Evolutionary conservation across 208 protist genomes (phyloP), one percentile per base, ranked within the genome.

Genomic region (Acanthamoeba triangularis): DNA sequence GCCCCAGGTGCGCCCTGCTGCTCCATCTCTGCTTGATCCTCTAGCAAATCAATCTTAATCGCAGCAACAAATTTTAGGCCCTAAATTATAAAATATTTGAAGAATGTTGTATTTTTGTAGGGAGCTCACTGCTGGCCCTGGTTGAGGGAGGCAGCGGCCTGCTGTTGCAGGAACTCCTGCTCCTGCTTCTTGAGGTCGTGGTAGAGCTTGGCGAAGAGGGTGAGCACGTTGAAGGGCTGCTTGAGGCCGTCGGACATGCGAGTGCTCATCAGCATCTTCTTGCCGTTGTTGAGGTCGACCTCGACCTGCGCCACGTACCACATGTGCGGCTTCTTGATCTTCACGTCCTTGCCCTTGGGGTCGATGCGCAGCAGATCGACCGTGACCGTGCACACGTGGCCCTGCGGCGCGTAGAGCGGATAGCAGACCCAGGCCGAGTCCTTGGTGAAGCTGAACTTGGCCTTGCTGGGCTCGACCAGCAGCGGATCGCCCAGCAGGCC

Each of bases 401-500:
- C 72, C 11, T 82, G 18, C 8, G 72, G 72, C 41, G 37, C 35
- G 72, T 82, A 82, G 72, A 82, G 72, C 30, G 72, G 72, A 23
- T 82, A 82, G 72, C 18, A 82, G 18, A 82, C 41, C 72, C 72
- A 82, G n/a, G 72, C 72, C 30, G 41, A 82, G 72, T 82, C 72
- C 72, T 82, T 82, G 28, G 72, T 30, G 72, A 47, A 82, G 72
- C 72, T 82, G 72, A 82, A 82, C 72, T 82, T 82, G 72, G 72
- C 72, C 72, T 82, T 35, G 28, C 18, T 35, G 16, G 72, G 72
- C 41, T 82, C 72, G 11, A 82, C 72, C 35, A 82, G 72, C 6
- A 82, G 72, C 72, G 72, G 72, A 25, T 82, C 72, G 72, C 72
- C 72, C 72, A 82, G 72, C 28, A 82, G 11, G 33, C 14, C 14